These are phyloP conservation scores for Chlamydomonas applanata DNA, from an alignment of 139 green algal genomes.

Conservation along the genomic window DNA sequence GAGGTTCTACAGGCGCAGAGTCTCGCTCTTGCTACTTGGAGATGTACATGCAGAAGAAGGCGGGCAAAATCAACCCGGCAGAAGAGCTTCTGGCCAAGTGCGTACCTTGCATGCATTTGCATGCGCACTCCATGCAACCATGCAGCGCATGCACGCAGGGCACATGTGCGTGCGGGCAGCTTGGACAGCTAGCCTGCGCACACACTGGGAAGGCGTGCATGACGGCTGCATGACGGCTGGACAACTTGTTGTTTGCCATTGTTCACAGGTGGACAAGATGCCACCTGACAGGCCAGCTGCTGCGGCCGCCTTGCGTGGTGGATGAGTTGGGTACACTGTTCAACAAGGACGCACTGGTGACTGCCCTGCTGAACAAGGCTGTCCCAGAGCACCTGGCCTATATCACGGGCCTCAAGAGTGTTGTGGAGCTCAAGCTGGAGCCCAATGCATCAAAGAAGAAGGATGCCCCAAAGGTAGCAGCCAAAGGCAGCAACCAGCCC, in stretches of 20 bases:
- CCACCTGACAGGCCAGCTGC: slow-evolving; percentile 64
- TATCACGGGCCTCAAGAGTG: slow-evolving; percentile 68
- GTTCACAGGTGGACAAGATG: slow-evolving; percentile 69
- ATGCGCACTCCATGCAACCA: neutral
- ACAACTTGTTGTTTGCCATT: neutral
- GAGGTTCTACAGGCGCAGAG: slow-evolving; percentile 87
- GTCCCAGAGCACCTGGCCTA: slow-evolving; percentile 63
- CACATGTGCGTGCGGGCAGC: neutral
- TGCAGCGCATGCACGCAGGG: neutral
- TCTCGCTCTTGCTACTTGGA: slow-evolving; percentile 81
- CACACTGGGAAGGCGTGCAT: neutral
- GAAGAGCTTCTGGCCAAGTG: slow-evolving; percentile 60
- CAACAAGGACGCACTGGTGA: slow-evolving; percentile 65
- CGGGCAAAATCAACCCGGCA: slow-evolving; percentile 75
- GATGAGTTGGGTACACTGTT: slow-evolving; percentile 78
- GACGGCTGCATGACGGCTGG: neutral
- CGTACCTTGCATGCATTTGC: neutral
- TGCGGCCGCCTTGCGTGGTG: slow-evolving; percentile 67
- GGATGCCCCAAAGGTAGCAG: slow-evolving; percentile 11
- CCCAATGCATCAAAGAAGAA: slow-evolving; percentile 8
- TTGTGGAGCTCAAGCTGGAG: slow-evolving; percentile 67
- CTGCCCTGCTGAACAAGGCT: slow-evolving; percentile 65
- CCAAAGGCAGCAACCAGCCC: slow-evolving; percentile 11
- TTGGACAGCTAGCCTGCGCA: neutral
- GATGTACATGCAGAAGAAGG: slow-evolving; percentile 84